These are phyloP conservation scores for Chalara sp. DNA, from an alignment of 2,329 filamentous ascomycete genomes.

Conservation along the genomic window DNA sequence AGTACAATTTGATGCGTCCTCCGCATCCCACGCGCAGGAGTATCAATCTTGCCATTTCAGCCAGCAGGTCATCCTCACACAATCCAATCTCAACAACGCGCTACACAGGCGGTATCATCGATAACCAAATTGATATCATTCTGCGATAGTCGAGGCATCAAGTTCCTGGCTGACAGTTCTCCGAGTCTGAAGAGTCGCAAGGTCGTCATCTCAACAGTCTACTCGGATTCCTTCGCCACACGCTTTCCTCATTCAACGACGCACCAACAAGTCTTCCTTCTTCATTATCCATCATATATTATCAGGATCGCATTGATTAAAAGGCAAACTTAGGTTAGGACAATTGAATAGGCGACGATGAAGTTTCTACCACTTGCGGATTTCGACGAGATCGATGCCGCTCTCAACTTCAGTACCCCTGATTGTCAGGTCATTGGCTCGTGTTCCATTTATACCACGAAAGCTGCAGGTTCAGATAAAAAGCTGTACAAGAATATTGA, in stretches of 20 bases:
- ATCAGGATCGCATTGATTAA: conserved; percentile 18
- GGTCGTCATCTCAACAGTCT: conserved; percentile 23
- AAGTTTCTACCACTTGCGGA: conserved; percentile 89
- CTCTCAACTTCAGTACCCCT: conserved; percentile 90
- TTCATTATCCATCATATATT: conserved; percentile 3
- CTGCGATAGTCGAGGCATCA: conserved; percentile 16
- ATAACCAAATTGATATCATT: conserved; percentile 8
- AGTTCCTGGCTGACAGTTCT: conserved; percentile 27
- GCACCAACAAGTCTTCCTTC: conserved; percentile 8
- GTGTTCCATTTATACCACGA: conserved; percentile 96
- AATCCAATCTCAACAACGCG: conserved; percentile 6
- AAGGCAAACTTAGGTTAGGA: conserved; percentile 18
- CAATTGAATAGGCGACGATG: conserved; percentile 19
- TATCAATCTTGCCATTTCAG: conserved; percentile 36
- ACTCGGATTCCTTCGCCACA: conserved; percentile 26
- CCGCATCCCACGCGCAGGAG: conserved; percentile 37
- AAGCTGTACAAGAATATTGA: conserved; percentile 97
- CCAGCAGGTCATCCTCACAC: conserved; percentile 27
- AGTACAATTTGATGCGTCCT: conserved; percentile 32
- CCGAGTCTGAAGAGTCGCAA: conserved; percentile 28
- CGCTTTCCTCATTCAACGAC: conserved; percentile 21
- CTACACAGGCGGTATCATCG: conserved; percentile 14
- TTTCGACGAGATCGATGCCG: conserved; percentile 85
- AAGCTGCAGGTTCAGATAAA: conserved; percentile 91
- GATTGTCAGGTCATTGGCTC: conserved; percentile 89